Conservation (phyloP, 352 stramenopile species). For the Hyaloperonospora arabidopsidis region DNA sequence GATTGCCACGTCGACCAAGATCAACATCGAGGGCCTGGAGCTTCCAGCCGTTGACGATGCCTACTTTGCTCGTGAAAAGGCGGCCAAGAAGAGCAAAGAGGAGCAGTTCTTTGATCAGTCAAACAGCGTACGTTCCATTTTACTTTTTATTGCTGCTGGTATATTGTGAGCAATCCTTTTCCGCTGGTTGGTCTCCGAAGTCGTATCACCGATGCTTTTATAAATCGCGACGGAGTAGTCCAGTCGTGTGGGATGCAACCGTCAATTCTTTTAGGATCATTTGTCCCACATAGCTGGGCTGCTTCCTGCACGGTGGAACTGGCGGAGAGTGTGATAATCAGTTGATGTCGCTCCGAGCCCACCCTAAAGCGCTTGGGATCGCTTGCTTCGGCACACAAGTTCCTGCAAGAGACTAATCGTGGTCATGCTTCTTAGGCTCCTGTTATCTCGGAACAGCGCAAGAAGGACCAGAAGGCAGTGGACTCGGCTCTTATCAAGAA, state of each 20-base stretch:
- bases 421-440: slow-evolving; percentile 45
- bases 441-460: slow-evolving; percentile 94
- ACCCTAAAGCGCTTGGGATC: slow-evolving; percentile 85
- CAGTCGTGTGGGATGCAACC: slow-evolving; percentile 5
- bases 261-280: slow-evolving; percentile 27
- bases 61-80: slow-evolving; percentile 95
- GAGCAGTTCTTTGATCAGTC: slow-evolving; percentile 97
- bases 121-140: slow-evolving; percentile 48
- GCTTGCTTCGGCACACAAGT: slow-evolving; percentile 79
- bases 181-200: slow-evolving; percentile 13
- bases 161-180: slow-evolving; percentile 19
- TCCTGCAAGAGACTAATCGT: slow-evolving; percentile 48
- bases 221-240: slow-evolving; percentile 3
- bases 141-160: slow-evolving; percentile 5
- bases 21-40: slow-evolving; percentile 90
- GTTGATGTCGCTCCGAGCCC: not conserved
- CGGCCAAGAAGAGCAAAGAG: slow-evolving; percentile 89
- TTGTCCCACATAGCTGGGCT: slow-evolving; percentile 5
- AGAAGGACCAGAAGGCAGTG: slow-evolving; percentile 98
- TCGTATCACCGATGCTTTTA: slow-evolving; percentile 5
- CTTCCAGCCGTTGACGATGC: slow-evolving; percentile 92
- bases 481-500: slow-evolving; percentile 89
- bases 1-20: slow-evolving; percentile 97
- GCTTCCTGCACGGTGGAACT: slow-evolving; percentile 10
- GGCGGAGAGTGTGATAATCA: not conserved